Percentiles rank a stretch among this genome's conserved stretches.
These are phyloP conservation scores for Candida khao-thaluensis DNA, from an alignment of 805 yeast genomes.

Conservation along the genomic window DNA sequence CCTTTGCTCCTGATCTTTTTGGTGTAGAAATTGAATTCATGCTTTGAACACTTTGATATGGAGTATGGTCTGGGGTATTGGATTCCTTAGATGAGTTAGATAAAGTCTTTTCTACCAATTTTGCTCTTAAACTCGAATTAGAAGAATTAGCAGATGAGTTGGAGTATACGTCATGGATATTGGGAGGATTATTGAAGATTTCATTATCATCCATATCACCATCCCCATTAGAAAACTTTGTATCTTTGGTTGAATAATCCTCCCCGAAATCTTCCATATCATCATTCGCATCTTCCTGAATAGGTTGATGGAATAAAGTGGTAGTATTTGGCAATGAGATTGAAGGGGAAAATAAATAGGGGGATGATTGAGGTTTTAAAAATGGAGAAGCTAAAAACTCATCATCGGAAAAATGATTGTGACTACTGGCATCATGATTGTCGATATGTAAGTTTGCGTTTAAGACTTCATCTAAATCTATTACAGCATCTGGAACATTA, in stretches of 20 bases:
- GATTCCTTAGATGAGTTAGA: constrained; percentile 37
- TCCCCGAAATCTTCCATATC: constrained; percentile 7
- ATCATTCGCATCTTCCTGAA: constrained; percentile 23
- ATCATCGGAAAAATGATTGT: constrained; percentile 22
- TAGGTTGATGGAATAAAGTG: constrained; percentile 29
- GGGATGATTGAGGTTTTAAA: constrained; percentile 17
- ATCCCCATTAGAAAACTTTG: background rate
- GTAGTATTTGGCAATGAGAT: constrained; percentile 15
- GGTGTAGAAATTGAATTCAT: constrained; percentile 16
- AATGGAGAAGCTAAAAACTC: constrained; percentile 34
- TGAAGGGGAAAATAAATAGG: constrained; percentile 17
- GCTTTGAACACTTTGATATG: background rate
- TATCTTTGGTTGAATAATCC: background rate
- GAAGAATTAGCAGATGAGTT: constrained; percentile 36
- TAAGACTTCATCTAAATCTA: constrained; percentile 39
- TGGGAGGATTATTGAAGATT: constrained; percentile 24
- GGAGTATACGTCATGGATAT: constrained; percentile 22
- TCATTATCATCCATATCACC: constrained; percentile 14
- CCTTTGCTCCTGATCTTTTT: constrained; percentile 42
- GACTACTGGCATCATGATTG: constrained; percentile 1
- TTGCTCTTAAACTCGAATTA: constrained; percentile 26
- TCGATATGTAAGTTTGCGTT: constrained; percentile 32
- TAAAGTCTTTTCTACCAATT: constrained; percentile 30
- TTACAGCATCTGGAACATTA: constrained; percentile 39
- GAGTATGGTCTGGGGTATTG: background rate